phyloP scores from a whole-genome alignment of 2,329 filamentous ascomycete genomes.

The Cordyceps javanica region DNA sequence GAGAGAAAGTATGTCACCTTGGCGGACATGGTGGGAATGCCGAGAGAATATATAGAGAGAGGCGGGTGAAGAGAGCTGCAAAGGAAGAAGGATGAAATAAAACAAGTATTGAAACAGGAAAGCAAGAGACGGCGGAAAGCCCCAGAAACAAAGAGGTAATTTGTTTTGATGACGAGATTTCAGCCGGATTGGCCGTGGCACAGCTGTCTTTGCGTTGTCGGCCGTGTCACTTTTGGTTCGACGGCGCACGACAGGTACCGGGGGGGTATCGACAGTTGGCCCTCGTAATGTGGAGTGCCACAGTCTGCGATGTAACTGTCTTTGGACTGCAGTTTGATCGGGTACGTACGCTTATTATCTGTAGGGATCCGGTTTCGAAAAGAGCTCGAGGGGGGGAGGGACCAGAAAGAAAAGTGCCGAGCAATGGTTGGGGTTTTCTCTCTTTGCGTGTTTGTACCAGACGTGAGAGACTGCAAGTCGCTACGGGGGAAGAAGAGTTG shows the following conservation, averaged over 20 bases:
- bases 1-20: not conserved
- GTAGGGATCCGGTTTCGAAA: not conserved
- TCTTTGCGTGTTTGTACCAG: not conserved
- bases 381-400: not conserved
- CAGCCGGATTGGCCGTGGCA: not conserved
- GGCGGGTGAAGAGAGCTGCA: too few relatives aligned
- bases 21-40: constrained; percentile 4
- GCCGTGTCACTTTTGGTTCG: not conserved
- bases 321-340: not conserved
- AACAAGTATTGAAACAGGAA: not conserved
- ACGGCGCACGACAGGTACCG: not conserved
- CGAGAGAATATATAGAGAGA: not conserved
- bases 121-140: too few relatives aligned
- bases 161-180: not conserved
- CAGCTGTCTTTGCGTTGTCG: not conserved
- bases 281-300: not conserved
- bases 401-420: not conserved
- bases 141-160: not conserved
- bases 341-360: not conserved
- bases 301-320: not conserved
- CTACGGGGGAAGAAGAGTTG: not conserved
- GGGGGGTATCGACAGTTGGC: not conserved
- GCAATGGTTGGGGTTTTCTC: not conserved
- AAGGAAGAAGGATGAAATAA: not conserved
- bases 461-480: not conserved